A percentile compares a stretch with the other conserved stretches of the same genome.
Evolutionary conservation across 139 green algal species (phyloP).

Genomic region (Eudorina sp.): DNA sequence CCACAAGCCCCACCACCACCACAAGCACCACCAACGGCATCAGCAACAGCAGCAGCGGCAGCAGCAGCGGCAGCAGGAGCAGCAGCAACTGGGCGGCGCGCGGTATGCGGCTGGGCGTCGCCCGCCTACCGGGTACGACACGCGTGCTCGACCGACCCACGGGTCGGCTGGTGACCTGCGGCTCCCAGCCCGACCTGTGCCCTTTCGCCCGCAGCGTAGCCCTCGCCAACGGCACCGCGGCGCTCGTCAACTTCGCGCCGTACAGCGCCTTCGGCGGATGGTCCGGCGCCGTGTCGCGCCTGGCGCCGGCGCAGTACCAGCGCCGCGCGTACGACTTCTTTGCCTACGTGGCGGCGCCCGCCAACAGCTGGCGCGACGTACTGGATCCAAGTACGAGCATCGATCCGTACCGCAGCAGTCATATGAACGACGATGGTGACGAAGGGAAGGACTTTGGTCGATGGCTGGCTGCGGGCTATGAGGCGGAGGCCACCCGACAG

Average conservation of each 20-base stretch:
- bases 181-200: neutral
- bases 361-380: conserved; percentile 30
- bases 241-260: conserved; percentile 38
- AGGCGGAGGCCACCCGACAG: neutral
- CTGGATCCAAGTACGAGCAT: conserved; percentile 1
- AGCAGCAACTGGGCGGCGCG: neutral
- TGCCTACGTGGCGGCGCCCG: neutral
- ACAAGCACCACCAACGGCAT: neutral
- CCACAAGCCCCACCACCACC: neutral
- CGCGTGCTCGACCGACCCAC: conserved; percentile 1
- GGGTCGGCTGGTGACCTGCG: neutral
- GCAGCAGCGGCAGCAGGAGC: neutral
- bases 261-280: conserved; percentile 47
- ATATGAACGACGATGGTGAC: neutral
- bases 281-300: neutral
- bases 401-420: conserved; percentile 1
- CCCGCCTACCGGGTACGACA: neutral
- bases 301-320: neutral
- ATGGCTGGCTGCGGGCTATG: conserved; percentile 1
- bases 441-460: neutral
- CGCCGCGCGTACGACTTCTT: conserved; percentile 35
- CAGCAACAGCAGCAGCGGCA: neutral
- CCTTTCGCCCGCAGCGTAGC: neutral
- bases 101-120: neutral
- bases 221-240: conserved; percentile 8